These are phyloP conservation scores for Ustulina deusta DNA, from an alignment of 2,329 filamentous ascomycete genomes.

Conservation along the genomic window DNA sequence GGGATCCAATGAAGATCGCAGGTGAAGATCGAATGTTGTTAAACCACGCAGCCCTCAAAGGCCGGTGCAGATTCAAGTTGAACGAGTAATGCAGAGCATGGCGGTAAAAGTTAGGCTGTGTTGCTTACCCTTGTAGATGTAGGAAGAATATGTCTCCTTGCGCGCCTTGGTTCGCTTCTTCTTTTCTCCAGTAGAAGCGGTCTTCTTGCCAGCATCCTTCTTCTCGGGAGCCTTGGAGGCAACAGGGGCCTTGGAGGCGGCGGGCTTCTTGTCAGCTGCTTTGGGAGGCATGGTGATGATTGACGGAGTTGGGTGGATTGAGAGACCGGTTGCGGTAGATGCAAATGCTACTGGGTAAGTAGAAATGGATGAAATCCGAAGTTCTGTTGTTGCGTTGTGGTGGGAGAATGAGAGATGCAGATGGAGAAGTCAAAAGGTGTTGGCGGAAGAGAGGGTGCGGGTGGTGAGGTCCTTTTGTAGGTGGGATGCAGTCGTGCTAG, in stretches of 20 bases:
- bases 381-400: slow-evolving; percentile 39
- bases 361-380: slow-evolving; percentile 46
- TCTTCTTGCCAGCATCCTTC: slow-evolving; percentile 99
- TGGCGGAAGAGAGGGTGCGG: slow-evolving; percentile 60
- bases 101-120: neutral
- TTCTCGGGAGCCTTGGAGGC: slow-evolving; percentile 82
- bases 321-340: slow-evolving; percentile 35
- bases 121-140: slow-evolving; percentile 98
- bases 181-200: slow-evolving; percentile 94
- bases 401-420: slow-evolving; percentile 52
- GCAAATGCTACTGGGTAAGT: slow-evolving; percentile 37
- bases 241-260: slow-evolving; percentile 94
- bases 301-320: slow-evolving; percentile 39
- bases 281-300: slow-evolving; percentile 93
- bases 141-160: slow-evolving; percentile 99
- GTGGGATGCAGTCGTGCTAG: slow-evolving; percentile 64
- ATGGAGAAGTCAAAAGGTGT: slow-evolving; percentile 57
- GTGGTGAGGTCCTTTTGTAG: slow-evolving; percentile 71
- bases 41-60: slow-evolving; percentile 7
- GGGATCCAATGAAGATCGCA: neutral
- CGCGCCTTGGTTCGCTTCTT: slow-evolving; percentile 99
- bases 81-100: no score
- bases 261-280: slow-evolving; percentile 98
- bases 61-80: neutral
- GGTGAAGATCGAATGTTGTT: neutral